phyloP scores from a whole-genome alignment of 345 rosid genomes.

The Eucalyptus marginata region DNA sequence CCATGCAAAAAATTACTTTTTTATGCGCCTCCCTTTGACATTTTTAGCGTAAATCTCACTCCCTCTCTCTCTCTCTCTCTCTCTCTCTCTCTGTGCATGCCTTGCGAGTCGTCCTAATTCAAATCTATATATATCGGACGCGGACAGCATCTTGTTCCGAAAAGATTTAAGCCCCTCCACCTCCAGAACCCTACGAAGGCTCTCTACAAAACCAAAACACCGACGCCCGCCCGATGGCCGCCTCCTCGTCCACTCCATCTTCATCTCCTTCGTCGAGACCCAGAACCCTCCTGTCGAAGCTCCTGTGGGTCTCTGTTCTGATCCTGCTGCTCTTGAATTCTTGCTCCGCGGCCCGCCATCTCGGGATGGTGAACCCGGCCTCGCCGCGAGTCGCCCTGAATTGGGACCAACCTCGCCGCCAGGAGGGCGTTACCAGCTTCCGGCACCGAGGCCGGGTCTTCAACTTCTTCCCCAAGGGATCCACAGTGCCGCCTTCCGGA shows the following conservation, averaged over 20 bases:
- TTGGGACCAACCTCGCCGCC: neutral
- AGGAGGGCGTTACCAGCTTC: constrained; percentile 22
- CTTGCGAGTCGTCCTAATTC: neutral
- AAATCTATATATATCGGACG: neutral
- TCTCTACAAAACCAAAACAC: neutral
- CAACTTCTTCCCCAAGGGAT: constrained; percentile 73
- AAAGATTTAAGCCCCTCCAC: neutral
- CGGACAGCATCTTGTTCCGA: fast-evolving
- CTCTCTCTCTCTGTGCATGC: neutral
- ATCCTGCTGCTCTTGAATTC: neutral
- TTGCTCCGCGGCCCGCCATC: neutral
- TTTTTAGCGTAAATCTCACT: neutral
- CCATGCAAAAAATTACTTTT: neutral
- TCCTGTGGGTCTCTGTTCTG: neutral
- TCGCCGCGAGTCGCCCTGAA: neutral
- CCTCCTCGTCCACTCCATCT: neutral
- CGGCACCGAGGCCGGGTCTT: constrained; percentile 22
- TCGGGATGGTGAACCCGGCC: neutral
- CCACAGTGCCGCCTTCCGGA: constrained; percentile 65
- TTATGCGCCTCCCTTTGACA: neutral
- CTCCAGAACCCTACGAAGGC: neutral
- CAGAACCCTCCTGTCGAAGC: neutral
- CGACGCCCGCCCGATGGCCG: neutral
- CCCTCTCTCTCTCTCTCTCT: neutral
- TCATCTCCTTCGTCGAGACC: neutral